Evolutionary conservation across 202 grass and related monocot species (phyloP).

Genomic region (Musa balbisiana): DNA sequence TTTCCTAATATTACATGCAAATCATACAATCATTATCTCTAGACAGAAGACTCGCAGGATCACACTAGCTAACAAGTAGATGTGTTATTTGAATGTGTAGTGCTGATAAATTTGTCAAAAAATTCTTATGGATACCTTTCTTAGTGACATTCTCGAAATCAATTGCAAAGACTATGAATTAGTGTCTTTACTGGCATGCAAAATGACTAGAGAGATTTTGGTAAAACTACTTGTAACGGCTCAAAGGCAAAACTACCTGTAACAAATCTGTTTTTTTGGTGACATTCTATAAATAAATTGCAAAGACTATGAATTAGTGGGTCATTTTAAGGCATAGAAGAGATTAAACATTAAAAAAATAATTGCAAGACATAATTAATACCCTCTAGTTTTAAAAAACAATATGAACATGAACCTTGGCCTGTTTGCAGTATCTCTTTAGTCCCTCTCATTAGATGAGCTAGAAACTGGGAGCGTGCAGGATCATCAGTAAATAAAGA

Average conservation of each 20-base stretch:
- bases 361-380: neutral
- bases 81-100: neutral
- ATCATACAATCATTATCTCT: neutral
- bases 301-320: no score
- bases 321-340: no score
- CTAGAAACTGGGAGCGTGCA: slow-evolving; percentile 73
- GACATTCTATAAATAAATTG: no score
- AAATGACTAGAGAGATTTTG: no score
- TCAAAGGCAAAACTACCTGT: no score
- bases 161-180: no score
- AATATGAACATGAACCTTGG: slow-evolving; percentile 49
- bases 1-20: neutral
- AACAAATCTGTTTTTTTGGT: no score
- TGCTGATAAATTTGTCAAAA: neutral
- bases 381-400: neutral
- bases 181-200: no score
- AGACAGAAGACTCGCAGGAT: neutral
- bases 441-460: slow-evolving; percentile 90
- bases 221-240: no score
- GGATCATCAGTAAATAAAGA: slow-evolving; percentile 88
- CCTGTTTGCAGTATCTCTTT: slow-evolving; percentile 98
- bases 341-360: neutral
- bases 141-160: no score
- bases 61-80: neutral
- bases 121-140: neutral